Conservation (phyloP, 176 grass and related monocot species). For the Poa annua region DNA sequence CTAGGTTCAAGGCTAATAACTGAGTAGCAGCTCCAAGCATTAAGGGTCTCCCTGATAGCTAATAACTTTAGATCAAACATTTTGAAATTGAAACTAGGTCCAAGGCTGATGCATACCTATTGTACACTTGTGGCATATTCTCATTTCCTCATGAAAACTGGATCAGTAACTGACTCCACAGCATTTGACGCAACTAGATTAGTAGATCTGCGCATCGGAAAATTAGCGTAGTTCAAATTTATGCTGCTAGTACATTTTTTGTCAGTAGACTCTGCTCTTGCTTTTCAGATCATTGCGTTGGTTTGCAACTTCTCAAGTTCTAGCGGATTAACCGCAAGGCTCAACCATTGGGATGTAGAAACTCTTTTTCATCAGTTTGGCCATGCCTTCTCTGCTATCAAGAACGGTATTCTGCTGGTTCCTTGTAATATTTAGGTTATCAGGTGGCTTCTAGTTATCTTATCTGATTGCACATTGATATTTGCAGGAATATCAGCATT, state of each 20-base stretch:
- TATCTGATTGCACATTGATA: slow-evolving; percentile 28
- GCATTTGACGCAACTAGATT: not conserved
- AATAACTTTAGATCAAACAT: no score
- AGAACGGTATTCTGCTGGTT: slow-evolving; percentile 71
- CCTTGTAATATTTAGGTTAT: slow-evolving; percentile 20
- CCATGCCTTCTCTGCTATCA: slow-evolving; percentile 90
- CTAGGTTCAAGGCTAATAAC: no score
- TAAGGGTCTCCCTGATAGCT: slow-evolving; percentile 25
- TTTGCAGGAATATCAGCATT: slow-evolving; percentile 98
- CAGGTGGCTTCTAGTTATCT: slow-evolving; percentile 11
- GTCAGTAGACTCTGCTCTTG: slow-evolving; percentile 24
- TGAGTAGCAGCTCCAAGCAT: no score
- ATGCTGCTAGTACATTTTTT: slow-evolving; percentile 12
- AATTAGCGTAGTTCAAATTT: slow-evolving; percentile 13
- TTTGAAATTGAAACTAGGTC: not conserved
- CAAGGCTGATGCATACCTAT: not conserved
- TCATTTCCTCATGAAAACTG: slow-evolving; percentile 11
- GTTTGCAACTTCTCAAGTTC: slow-evolving; percentile 85
- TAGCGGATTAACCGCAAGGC: slow-evolving; percentile 63
- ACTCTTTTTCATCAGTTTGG: slow-evolving; percentile 99
- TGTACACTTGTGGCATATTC: slow-evolving; percentile 8
- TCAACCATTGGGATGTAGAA: slow-evolving; percentile 84
- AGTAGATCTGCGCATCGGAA: slow-evolving; percentile 32
- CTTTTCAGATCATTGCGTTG: slow-evolving; percentile 84
- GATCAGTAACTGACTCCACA: slow-evolving; percentile 25